Evolutionary conservation across 768 basidiomycete genomes (phyloP), one percentile per base, ranked within the genome.

Genomic region (Podaxis sp.): DNA sequence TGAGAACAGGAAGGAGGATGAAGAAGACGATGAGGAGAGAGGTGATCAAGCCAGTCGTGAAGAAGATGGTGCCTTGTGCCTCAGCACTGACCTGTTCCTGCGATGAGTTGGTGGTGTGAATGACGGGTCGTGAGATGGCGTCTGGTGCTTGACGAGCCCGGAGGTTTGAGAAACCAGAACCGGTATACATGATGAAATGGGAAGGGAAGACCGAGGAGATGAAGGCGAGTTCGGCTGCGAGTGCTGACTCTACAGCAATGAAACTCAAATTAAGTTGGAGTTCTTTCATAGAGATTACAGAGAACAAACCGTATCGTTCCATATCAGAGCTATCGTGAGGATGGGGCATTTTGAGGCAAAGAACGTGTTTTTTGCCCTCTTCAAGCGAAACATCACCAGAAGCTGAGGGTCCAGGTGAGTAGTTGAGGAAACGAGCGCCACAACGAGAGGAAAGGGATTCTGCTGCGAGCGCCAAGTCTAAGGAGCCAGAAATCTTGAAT

Each of bases 41-140:
- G 3, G 79, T 80, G 71, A 93, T 90, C 51, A 93, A 78, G 0
- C 80, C 88, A 1, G 91, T 88, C 0, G 90, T 90, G 51, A 93
- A 82, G 51, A 53, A 60, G 7, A 53, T 27, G 35, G 59, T 14
- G 40, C n/a, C 36, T 40, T 35, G 51, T 35, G 51, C 27, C 14
- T 28, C 27, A 23, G 21, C 18, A 37, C 32, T 27, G 6, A 28
- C 50, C 13, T 51, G 52, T 36, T 46, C 40, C 35, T 53, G 59
- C 4, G 51, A 53, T 18, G 50, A 91, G 79, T 68, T 91, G 90
- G 71, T 91, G 2, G 36, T 16, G 11, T 53, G 40, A 7, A 60
- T 53, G 40, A 36, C 51, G 18, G 59, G 59, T 32, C 51, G 25
- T 11, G 59, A 18, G 40, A 40, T 13, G n/a, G 58, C 59, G 47